These are phyloP conservation scores for Phialophora macrospora DNA, from an alignment of 2,329 filamentous ascomycete species.

Conservation along the genomic window DNA sequence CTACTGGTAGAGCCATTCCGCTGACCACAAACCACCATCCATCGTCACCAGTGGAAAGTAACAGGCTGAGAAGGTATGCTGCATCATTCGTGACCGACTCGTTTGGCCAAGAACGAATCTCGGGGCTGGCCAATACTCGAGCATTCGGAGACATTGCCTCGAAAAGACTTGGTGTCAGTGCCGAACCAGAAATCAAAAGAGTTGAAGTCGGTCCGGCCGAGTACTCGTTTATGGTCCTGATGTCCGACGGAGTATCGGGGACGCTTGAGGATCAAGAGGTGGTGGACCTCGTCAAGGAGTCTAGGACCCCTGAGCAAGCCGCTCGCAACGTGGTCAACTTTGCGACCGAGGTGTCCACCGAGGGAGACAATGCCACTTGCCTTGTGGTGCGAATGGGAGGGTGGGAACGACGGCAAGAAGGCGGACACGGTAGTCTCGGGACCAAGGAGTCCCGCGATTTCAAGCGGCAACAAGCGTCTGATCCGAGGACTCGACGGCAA, in stretches of 20 bases:
- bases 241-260: slow-evolving; percentile 87
- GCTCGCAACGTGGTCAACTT: slow-evolving; percentile 79
- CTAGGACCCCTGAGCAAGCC: slow-evolving; percentile 84
- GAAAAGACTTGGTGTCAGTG: slow-evolving; percentile 91
- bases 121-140: slow-evolving; percentile 89
- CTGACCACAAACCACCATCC: slow-evolving; percentile 93
- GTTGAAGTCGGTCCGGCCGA: slow-evolving; percentile 81
- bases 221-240: slow-evolving; percentile 85
- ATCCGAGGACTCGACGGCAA: slow-evolving; percentile 72
- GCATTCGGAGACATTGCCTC: slow-evolving; percentile 90
- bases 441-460: slow-evolving; percentile 91
- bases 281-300: slow-evolving; percentile 90
- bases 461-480: slow-evolving; percentile 76
- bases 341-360: slow-evolving; percentile 78
- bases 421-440: slow-evolving; percentile 83
- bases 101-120: slow-evolving; percentile 95
- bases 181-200: slow-evolving; percentile 85
- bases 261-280: slow-evolving; percentile 91
- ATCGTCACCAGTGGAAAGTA: slow-evolving; percentile 80
- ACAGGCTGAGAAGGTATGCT: slow-evolving; percentile 81
- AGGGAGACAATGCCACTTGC: slow-evolving; percentile 68
- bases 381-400: slow-evolving; percentile 67
- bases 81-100: slow-evolving; percentile 90
- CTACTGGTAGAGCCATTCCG: slow-evolving; percentile 77
- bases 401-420: slow-evolving; percentile 71